These are phyloP conservation scores for Zygosaccharomyces rouxii DNA, from an alignment of 805 yeast genomes.

Conservation along the genomic window DNA sequence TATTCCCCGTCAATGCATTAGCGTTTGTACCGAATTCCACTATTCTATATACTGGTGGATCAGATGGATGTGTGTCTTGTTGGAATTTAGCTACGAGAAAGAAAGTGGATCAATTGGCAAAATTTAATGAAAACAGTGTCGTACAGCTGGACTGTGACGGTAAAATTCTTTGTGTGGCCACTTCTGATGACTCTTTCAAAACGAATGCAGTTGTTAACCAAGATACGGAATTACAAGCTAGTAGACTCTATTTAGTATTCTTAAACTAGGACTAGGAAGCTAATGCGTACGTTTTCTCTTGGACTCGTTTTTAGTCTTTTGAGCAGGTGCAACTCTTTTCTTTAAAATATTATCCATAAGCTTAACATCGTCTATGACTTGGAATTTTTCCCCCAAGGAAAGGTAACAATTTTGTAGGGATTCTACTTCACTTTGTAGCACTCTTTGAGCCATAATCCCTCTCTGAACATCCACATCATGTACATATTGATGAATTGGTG, in stretches of 20 bases:
- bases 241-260: constrained; percentile 23
- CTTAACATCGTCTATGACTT: constrained; percentile 54
- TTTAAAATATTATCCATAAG: constrained; percentile 56
- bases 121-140: constrained; percentile 41
- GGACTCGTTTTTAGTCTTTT: constrained; percentile 23
- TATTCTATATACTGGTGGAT: constrained; percentile 83
- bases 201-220: constrained; percentile 30
- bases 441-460: constrained; percentile 48
- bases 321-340: constrained; percentile 33
- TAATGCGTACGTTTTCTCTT: constrained; percentile 10
- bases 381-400: constrained; percentile 32
- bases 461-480: constrained; percentile 28
- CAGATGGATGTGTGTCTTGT: constrained; percentile 81
- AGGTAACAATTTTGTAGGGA: constrained; percentile 43
- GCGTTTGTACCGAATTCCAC: constrained; percentile 73
- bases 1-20: constrained; percentile 74
- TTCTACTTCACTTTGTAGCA: constrained; percentile 51
- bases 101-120: constrained; percentile 68
- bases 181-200: constrained; percentile 48
- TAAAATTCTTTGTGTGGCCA: constrained; percentile 40
- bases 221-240: constrained; percentile 21
- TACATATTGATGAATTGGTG: constrained; percentile 13
- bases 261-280: background rate
- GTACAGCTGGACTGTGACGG: constrained; percentile 36
- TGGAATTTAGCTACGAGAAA: constrained; percentile 88